Conservation (phyloP, 345 rosid species). For the Ceriops decandra region DNA sequence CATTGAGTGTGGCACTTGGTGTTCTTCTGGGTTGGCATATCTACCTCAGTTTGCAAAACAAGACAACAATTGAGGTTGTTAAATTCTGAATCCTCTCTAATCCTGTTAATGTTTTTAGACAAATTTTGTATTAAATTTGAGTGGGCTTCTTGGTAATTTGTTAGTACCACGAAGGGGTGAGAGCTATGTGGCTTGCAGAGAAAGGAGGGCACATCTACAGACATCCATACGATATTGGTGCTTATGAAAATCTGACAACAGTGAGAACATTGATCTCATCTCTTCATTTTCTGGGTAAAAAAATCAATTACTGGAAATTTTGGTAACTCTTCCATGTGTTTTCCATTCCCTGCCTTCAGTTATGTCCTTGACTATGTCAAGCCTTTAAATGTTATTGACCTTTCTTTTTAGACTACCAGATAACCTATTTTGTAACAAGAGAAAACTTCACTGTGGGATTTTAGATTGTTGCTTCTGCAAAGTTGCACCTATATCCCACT, state of each 20-base stretch:
- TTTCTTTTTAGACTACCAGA: not conserved
- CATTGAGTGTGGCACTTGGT: constrained; percentile 57
- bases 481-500: not conserved
- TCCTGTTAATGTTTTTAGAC: constrained; percentile 2
- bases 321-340: not conserved
- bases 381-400: too few species aligned
- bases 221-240: constrained; percentile 84
- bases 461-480: not conserved
- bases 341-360: not conserved
- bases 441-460: not conserved
- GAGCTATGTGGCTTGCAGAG: constrained; percentile 94
- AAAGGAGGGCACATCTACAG: constrained; percentile 75
- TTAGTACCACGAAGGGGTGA: constrained; percentile 91
- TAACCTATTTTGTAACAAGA: not conserved
- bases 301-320: not conserved
- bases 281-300: not conserved
- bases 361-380: too few species aligned
- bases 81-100: not conserved
- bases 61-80: constrained; percentile 85
- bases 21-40: constrained; percentile 89
- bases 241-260: constrained; percentile 59
- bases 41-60: constrained; percentile 76
- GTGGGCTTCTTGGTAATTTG: constrained; percentile 16
- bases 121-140: not conserved
- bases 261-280: constrained; percentile 31